A percentile compares a stretch with the other conserved stretches of the same genome.
Evolutionary conservation across 345 rosid species (phyloP).

Genomic region (Brassica nigra): DNA sequence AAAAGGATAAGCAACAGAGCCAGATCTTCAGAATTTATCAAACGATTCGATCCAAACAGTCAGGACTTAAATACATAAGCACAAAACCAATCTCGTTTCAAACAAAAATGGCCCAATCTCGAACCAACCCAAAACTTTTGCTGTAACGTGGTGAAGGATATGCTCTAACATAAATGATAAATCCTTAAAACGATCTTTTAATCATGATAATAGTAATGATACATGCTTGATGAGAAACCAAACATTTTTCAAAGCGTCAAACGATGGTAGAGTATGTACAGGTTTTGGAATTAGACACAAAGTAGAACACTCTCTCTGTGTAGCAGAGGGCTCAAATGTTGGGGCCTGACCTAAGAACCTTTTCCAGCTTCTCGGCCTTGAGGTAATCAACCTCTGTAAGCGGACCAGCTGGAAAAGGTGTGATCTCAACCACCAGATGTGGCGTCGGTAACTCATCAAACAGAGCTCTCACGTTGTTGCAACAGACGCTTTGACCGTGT

Average conservation of each 20-base stretch:
- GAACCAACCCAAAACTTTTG: not conserved
- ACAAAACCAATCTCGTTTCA: not conserved
- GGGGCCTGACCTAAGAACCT: conserved; percentile 77
- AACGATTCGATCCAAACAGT: not conserved
- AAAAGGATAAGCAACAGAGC: not conserved
- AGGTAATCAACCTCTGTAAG: conserved; percentile 71
- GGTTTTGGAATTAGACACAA: conserved; percentile 24
- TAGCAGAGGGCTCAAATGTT: conserved; percentile 43
- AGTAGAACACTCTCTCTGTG: not conserved
- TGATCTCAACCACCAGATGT: conserved; percentile 78
- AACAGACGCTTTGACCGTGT: conserved; percentile 94
- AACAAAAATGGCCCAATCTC: not conserved
- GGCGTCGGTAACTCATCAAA: conserved; percentile 97
- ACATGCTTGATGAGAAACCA: not conserved
- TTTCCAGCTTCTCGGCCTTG: conserved; percentile 96
- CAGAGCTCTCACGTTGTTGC: conserved; percentile 93
- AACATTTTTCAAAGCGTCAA: not conserved
- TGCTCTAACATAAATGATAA: not conserved
- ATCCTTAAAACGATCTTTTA: not conserved
- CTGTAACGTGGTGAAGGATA: not conserved
- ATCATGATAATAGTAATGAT: not conserved
- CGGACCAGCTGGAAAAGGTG: conserved; percentile 86
- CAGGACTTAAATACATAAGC: not conserved
- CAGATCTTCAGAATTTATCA: too few relatives aligned
- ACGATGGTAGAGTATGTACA: conserved; percentile 53